phyloP scores from a whole-genome alignment of 2,329 filamentous ascomycete species.

The Daldinia sp. region DNA sequence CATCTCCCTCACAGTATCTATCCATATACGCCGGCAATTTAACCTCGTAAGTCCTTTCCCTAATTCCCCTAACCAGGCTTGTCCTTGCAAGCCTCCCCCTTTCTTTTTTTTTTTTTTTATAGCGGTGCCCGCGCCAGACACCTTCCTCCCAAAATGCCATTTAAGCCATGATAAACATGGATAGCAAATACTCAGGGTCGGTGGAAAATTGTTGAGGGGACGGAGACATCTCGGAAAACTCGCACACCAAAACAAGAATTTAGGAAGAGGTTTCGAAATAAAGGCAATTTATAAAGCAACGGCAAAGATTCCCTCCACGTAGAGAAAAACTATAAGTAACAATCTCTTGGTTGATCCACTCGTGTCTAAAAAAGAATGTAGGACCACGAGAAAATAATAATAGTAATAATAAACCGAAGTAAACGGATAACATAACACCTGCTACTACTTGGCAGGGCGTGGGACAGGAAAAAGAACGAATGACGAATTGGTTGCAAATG shows the following conservation, averaged over 20 bases:
- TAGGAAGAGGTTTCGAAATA: neutral
- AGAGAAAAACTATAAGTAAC: neutral
- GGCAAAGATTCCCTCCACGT: neutral
- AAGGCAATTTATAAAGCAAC: constrained; percentile 1
- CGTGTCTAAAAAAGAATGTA: constrained; percentile 13
- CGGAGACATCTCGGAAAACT: constrained; percentile 13
- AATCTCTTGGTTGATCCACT: constrained; percentile 3
- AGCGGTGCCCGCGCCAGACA: constrained; percentile 12
- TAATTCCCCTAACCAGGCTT: constrained; percentile 20
- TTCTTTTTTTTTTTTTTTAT: neutral
- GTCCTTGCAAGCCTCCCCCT: constrained; percentile 30
- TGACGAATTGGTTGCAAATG: constrained; percentile 9
- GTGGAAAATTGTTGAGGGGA: neutral
- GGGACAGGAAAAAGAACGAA: constrained; percentile 8
- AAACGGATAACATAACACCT: constrained; percentile 4
- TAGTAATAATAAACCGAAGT: constrained; percentile 7
- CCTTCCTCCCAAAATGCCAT: constrained; percentile 17
- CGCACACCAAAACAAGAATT: neutral
- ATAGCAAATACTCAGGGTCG: neutral
- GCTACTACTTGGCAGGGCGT: constrained; percentile 25
- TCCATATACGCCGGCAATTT: constrained; percentile 11
- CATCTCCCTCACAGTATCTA: constrained; percentile 8
- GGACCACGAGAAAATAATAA: constrained; percentile 2
- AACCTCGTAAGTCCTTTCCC: constrained; percentile 1
- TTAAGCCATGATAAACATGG: neutral